These are phyloP conservation scores for Elsinoe necatrix DNA, from an alignment of 2,329 filamentous ascomycete species.

Conservation along the genomic window DNA sequence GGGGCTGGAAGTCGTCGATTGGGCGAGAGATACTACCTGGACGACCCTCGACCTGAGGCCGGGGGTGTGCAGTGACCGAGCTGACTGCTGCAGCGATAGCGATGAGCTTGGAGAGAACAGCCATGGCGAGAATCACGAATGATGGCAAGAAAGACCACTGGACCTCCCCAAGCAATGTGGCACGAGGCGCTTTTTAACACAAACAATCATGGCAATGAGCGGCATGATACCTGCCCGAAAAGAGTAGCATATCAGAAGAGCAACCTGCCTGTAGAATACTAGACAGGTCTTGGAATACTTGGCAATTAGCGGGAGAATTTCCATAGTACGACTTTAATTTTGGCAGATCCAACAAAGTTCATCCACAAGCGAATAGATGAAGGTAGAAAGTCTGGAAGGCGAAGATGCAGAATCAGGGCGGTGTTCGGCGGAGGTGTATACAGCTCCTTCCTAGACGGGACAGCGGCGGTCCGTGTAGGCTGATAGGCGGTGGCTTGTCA, in stretches of 20 bases:
- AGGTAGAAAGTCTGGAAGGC: not conserved
- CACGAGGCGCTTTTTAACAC: not conserved
- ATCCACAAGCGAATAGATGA: not conserved
- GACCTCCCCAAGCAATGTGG: not conserved
- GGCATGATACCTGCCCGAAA: slow-evolving; percentile 9
- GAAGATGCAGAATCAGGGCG: slow-evolving; percentile 1
- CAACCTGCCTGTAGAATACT: slow-evolving; percentile 15
- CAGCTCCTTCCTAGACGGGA: slow-evolving; percentile 11
- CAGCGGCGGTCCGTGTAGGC: not conserved
- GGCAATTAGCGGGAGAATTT: slow-evolving; percentile 10
- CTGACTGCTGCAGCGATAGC: slow-evolving; percentile 7
- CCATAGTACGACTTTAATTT: slow-evolving; percentile 1
- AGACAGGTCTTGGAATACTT: slow-evolving; percentile 12
- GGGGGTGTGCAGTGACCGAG: slow-evolving; percentile 3
- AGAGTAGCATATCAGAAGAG: slow-evolving; percentile 12
- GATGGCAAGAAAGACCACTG: not conserved
- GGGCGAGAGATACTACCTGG: not conserved
- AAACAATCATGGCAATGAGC: not conserved
- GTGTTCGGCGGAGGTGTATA: not conserved
- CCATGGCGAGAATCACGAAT: not conserved
- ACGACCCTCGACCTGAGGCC: not conserved
- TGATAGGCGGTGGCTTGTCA: slow-evolving; percentile 12
- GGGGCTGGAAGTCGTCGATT: slow-evolving; percentile 8
- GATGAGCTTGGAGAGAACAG: slow-evolving; percentile 12
- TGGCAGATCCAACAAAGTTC: slow-evolving; percentile 5